phyloP scores from a whole-genome alignment of 306 rosid species.

The Mimosa pudica region DNA sequence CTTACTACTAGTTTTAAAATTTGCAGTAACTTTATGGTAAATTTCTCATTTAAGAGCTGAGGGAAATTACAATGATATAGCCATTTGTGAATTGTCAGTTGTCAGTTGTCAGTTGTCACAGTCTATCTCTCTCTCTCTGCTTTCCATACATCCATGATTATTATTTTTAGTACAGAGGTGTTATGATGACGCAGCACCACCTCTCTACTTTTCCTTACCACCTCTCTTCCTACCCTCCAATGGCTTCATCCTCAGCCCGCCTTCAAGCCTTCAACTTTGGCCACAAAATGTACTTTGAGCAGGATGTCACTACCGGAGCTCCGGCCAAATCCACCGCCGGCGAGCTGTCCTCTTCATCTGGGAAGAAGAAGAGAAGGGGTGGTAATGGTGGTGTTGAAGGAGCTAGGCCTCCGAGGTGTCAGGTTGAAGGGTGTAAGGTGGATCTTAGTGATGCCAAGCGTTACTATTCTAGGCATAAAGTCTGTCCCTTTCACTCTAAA shows the following conservation, averaged over 20 bases:
- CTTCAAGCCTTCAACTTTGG: constrained; percentile 81
- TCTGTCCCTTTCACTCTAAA: constrained; percentile 85
- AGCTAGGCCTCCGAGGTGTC: constrained; percentile 80
- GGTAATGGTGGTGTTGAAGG: constrained; percentile 39
- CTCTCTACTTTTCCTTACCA: constrained; percentile 54
- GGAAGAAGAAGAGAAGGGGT: constrained; percentile 51
- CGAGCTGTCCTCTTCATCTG: constrained; percentile 36
- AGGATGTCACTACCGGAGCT: constrained; percentile 55
- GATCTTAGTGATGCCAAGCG: constrained; percentile 87
- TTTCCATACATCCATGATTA: no score
- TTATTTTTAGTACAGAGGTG: neutral
- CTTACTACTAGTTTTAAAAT: no score
- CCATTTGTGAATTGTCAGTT: no score
- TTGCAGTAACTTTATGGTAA: no score
- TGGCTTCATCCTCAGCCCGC: constrained; percentile 65
- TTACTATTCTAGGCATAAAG: constrained; percentile 93
- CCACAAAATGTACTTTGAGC: constrained; percentile 69
- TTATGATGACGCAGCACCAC: constrained; percentile 77
- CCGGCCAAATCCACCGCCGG: constrained; percentile 40
- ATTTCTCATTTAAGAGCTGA: no score
- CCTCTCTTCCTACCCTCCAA: constrained; percentile 32
- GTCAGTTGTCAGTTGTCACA: no score
- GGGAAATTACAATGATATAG: no score
- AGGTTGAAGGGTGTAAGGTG: constrained; percentile 81
- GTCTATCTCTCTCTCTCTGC: no score